These are phyloP conservation scores for Lecanicillium sp. DNA, from an alignment of 2,329 filamentous ascomycete genomes.

Conservation along the genomic window DNA sequence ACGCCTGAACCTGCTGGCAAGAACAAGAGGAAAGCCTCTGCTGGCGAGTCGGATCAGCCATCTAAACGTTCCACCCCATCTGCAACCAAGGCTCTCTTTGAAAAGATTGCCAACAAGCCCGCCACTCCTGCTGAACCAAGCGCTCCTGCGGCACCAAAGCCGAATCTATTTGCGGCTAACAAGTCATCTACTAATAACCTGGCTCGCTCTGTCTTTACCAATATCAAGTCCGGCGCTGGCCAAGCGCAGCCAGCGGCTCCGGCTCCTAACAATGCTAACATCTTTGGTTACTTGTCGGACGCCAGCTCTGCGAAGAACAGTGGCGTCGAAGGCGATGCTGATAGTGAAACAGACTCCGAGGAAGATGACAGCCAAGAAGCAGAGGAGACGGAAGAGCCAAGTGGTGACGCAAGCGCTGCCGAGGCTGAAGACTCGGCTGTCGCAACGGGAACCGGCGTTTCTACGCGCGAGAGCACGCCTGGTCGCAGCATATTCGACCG, in stretches of 20 bases:
- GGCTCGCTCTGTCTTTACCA: slow-evolving; percentile 35
- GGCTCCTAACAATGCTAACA: slow-evolving; percentile 32
- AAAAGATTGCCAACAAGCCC: slow-evolving; percentile 46
- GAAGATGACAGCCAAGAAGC: slow-evolving; percentile 33
- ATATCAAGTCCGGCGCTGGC: slow-evolving; percentile 23
- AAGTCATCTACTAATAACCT: slow-evolving; percentile 28
- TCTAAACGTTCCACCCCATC: slow-evolving; percentile 42
- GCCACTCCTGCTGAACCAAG: slow-evolving; percentile 20
- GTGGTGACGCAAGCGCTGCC: slow-evolving; percentile 31
- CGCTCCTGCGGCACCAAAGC: slow-evolving; percentile 20
- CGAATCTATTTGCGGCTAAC: slow-evolving; percentile 23
- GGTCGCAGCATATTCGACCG: slow-evolving; percentile 48
- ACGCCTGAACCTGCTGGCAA: slow-evolving; percentile 27
- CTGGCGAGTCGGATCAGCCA: slow-evolving; percentile 39
- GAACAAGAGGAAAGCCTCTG: slow-evolving; percentile 45
- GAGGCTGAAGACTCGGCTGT: slow-evolving; percentile 30
- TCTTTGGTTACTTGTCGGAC: slow-evolving; percentile 53
- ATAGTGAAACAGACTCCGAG: slow-evolving; percentile 37
- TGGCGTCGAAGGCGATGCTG: slow-evolving; percentile 35
- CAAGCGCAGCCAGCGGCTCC: slow-evolving; percentile 8
- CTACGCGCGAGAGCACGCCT: slow-evolving; percentile 34
- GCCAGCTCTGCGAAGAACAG: slow-evolving; percentile 47
- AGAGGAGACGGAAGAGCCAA: slow-evolving; percentile 34
- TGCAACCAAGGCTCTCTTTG: slow-evolving; percentile 47
- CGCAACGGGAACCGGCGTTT: slow-evolving; percentile 13